phyloP scores from a whole-genome alignment of 495 filamentous ascomycete genomes.

The Tuber indicum region DNA sequence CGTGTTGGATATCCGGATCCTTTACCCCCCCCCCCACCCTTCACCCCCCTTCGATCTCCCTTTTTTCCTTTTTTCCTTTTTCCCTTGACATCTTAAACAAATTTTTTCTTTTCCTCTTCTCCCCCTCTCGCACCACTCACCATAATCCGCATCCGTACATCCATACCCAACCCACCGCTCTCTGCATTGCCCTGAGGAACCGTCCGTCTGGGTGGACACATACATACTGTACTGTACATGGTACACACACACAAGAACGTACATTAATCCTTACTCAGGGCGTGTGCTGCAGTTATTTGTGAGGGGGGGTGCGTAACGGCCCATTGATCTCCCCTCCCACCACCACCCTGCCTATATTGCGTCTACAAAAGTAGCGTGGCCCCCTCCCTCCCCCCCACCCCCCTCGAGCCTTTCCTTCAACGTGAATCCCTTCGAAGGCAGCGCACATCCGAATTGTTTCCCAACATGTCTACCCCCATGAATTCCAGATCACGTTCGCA shows the following conservation, averaged over 20 bases:
- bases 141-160: slow-evolving; percentile 14
- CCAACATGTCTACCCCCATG: slow-evolving; percentile 31
- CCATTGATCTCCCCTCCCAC: slow-evolving; percentile 20
- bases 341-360: slow-evolving; percentile 4
- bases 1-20: not conserved
- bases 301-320: slow-evolving; percentile 29
- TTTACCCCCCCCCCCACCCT: not conserved
- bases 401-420: slow-evolving; percentile 17
- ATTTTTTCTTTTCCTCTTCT: slow-evolving; percentile 7
- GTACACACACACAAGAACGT: not conserved
- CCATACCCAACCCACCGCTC: not conserved
- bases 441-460: slow-evolving; percentile 22
- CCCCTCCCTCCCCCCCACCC: slow-evolving; percentile 23
- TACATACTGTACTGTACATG: not conserved
- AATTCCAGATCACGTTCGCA: slow-evolving; percentile 34
- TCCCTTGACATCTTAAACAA: not conserved
- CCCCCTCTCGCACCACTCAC: slow-evolving; percentile 19
- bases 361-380: slow-evolving; percentile 39
- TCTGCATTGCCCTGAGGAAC: slow-evolving; percentile 19
- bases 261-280: slow-evolving; percentile 5
- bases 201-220: slow-evolving; percentile 34
- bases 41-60: slow-evolving; percentile 6
- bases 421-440: not conserved
- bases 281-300: slow-evolving; percentile 21
- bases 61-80: slow-evolving; percentile 7